A percentile compares a stretch with the other conserved stretches of the same genome.
These are phyloP conservation scores for Hyphodiscus hymeniophilus DNA, from an alignment of 495 filamentous ascomycete genomes.

Conservation along the genomic window DNA sequence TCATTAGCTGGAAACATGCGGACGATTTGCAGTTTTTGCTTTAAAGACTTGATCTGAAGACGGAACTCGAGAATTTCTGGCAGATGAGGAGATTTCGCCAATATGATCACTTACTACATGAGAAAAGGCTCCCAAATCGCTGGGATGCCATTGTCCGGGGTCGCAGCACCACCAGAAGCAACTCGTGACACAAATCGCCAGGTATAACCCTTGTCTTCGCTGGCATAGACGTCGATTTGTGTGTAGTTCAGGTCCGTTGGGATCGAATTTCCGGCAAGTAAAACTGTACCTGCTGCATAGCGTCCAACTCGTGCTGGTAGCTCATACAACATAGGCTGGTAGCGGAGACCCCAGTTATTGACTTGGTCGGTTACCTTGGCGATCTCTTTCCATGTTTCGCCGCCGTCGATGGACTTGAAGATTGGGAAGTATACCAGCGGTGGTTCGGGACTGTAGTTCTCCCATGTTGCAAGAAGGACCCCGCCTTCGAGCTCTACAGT, in stretches of 20 bases:
- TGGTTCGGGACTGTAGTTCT: constrained; percentile 51
- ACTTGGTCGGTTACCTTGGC: constrained; percentile 53
- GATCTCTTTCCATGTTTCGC: constrained; percentile 53
- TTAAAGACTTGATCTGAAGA: too few relatives aligned
- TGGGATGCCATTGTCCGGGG: constrained; percentile 52
- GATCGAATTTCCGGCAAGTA: constrained; percentile 56
- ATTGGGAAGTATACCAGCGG: constrained; percentile 55
- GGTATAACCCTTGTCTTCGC: constrained; percentile 44
- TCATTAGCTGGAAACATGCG: too few relatives aligned
- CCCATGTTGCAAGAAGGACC: constrained; percentile 56
- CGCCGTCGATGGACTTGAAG: constrained; percentile 52
- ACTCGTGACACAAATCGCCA: constrained; percentile 62
- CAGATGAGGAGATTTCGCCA: too few relatives aligned
- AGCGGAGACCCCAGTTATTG: constrained; percentile 55
- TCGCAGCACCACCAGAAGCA: constrained; percentile 52
- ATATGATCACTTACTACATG: too few relatives aligned
- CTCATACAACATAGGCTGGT: constrained; percentile 60
- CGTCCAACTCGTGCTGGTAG: constrained; percentile 46
- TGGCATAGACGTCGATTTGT: constrained; percentile 61
- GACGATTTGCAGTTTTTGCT: too few relatives aligned
- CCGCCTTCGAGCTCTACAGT: constrained; percentile 38
- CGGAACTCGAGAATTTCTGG: too few relatives aligned
- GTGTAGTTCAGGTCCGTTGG: constrained; percentile 53
- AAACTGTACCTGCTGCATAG: constrained; percentile 49
- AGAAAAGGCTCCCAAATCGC: constrained; percentile 69